A percentile compares a stretch with the other conserved stretches of the same genome.
These are phyloP conservation scores for Trichoderma erinaceum DNA, from an alignment of 495 filamentous ascomycete genomes.

Conservation along the genomic window DNA sequence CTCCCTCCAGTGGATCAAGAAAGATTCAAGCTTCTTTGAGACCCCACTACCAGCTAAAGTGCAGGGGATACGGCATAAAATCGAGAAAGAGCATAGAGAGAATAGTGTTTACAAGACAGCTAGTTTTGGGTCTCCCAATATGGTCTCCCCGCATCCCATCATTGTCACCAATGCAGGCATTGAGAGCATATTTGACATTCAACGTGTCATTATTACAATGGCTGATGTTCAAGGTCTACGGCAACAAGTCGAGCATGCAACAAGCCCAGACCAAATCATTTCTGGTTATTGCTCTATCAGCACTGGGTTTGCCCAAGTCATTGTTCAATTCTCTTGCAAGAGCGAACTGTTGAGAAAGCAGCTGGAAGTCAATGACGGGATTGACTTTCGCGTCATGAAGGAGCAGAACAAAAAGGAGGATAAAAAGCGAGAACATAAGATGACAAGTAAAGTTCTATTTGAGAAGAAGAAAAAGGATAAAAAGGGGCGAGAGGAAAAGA, in stretches of 20 bases:
- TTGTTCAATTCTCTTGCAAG: constrained; percentile 34
- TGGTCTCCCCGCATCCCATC: constrained; percentile 37
- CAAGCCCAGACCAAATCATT: constrained; percentile 27
- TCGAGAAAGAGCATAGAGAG: neutral
- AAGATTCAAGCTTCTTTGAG: neutral
- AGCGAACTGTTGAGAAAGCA: constrained; percentile 30
- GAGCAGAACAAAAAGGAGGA: constrained; percentile 13
- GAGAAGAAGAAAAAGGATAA: neutral
- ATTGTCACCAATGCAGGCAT: constrained; percentile 35
- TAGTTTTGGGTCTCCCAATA: constrained; percentile 21
- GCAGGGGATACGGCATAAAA: neutral
- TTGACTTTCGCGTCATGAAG: constrained; percentile 26
- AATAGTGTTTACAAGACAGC: constrained; percentile 5
- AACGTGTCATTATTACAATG: constrained; percentile 35
- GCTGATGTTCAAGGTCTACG: constrained; percentile 28
- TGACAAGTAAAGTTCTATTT: constrained; percentile 9
- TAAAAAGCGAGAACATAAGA: constrained; percentile 16
- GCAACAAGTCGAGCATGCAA: constrained; percentile 25
- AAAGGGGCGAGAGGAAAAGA: neutral
- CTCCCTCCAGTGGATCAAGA: too few relatives aligned
- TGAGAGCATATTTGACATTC: constrained; percentile 36
- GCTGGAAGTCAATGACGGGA: constrained; percentile 31
- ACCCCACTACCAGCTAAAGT: neutral
- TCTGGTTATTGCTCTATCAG: constrained; percentile 33
- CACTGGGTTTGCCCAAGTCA: constrained; percentile 31